Percentiles rank a stretch among this genome's conserved stretches.
Conservation (phyloP, 345 rosid genomes). For the Linum lewisii region DNA sequence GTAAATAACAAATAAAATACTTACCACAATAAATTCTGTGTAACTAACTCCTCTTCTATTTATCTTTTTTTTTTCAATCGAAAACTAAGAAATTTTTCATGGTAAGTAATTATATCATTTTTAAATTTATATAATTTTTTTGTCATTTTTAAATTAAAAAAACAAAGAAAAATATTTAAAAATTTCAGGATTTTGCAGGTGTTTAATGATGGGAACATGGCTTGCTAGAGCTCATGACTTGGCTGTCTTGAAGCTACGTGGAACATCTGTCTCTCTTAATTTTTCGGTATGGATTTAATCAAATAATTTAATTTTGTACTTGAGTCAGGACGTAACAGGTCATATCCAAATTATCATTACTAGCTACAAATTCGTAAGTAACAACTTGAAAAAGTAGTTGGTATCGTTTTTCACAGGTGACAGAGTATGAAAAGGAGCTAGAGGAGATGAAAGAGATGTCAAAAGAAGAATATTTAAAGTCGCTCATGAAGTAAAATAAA, state of each 20-base stretch:
- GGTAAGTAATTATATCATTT: not conserved
- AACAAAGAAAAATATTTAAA: too few relatives aligned
- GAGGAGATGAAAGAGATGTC: slow-evolving; percentile 9
- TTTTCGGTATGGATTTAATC: slow-evolving; percentile 13
- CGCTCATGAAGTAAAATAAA: slow-evolving; percentile 13
- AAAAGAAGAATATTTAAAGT: slow-evolving; percentile 9
- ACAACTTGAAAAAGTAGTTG: not conserved
- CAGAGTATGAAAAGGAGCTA: slow-evolving; percentile 12
- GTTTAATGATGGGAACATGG: slow-evolving; percentile 11
- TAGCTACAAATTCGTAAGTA: too few relatives aligned
- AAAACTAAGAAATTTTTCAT: not conserved
- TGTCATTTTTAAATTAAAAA: too few relatives aligned
- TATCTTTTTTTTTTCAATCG: not conserved
- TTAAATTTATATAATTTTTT: too few relatives aligned
- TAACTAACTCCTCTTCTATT: not conserved
- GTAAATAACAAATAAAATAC: too few relatives aligned
- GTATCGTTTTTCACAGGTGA: not conserved
- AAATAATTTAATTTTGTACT: too few relatives aligned
- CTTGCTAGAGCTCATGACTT: slow-evolving; percentile 22
- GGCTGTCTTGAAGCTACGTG: slow-evolving; percentile 15
- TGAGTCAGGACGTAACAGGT: too few relatives aligned
- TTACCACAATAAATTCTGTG: too few relatives aligned
- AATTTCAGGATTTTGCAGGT: slow-evolving; percentile 7
- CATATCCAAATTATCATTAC: too few relatives aligned
- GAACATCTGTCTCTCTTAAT: slow-evolving; percentile 2